Percentiles rank a stretch among this genome's conserved stretches.
Evolutionary conservation across 1,284 basidiomycete species (phyloP).

Genomic region (Volvariella surrecta): DNA sequence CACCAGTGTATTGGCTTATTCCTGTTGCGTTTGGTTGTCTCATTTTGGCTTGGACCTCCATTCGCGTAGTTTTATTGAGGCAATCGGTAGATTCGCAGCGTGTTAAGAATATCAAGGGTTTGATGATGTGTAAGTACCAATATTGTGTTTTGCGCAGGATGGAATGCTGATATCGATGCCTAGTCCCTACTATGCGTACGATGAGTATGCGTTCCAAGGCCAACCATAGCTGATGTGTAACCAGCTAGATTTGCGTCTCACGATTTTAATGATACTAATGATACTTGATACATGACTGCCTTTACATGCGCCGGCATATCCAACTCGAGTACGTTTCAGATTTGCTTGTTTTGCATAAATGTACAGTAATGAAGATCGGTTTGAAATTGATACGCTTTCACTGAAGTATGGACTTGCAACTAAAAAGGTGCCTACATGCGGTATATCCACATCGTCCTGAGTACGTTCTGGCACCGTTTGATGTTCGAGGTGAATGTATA

Average conservation of each 20-base stretch:
- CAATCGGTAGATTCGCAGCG: conserved; percentile 44
- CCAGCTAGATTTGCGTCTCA: no score
- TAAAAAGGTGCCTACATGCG: no score
- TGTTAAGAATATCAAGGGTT: conserved; percentile 56
- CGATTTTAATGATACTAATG: no score
- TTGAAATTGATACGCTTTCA: no score
- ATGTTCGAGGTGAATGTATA: conserved; percentile 43
- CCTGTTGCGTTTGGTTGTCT: conserved; percentile 52
- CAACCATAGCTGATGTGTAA: background rate
- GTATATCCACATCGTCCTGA: conserved; percentile 11
- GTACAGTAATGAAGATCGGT: no score
- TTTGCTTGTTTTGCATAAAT: no score
- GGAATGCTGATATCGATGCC: no score
- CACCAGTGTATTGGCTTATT: conserved; percentile 63
- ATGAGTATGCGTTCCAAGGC: background rate
- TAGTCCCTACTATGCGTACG: conserved; percentile 1
- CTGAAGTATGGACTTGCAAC: no score
- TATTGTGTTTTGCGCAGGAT: background rate
- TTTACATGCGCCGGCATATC: no score
- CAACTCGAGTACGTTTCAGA: no score
- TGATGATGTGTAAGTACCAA: conserved; percentile 57
- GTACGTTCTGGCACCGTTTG: conserved; percentile 34
- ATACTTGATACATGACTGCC: no score
- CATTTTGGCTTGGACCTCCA: conserved; percentile 48
- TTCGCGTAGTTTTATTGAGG: conserved; percentile 47